Percentiles rank a stretch among this genome's conserved stretches.
Conservation (phyloP, 2,329 filamentous ascomycete genomes). For the Pestalotiopsis sp. region DNA sequence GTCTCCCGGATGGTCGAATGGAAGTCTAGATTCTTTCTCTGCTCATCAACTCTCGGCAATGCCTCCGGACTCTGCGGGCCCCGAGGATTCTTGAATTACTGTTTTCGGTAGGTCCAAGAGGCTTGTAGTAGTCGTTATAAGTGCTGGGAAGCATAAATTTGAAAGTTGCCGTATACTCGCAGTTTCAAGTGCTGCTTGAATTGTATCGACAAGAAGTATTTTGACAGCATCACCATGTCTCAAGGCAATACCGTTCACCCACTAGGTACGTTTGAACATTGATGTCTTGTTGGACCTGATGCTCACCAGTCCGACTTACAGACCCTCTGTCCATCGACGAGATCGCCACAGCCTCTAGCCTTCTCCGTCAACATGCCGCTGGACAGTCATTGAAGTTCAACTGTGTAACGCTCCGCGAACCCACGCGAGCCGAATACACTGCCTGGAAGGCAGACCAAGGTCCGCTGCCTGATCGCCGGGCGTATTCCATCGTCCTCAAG, state of each 20-base stretch:
- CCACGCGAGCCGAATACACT: conserved; percentile 61
- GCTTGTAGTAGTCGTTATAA: neutral
- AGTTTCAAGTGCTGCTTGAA: neutral
- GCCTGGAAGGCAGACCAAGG: conserved; percentile 55
- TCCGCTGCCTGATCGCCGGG: conserved; percentile 50
- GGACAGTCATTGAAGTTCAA: conserved; percentile 49
- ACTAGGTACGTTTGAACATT: conserved; percentile 29
- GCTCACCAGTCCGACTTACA: conserved; percentile 26
- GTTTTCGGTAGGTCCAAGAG: neutral
- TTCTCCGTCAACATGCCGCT: conserved; percentile 41
- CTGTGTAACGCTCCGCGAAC: conserved; percentile 66
- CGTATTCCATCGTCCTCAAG: conserved; percentile 49
- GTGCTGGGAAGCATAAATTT: neutral
- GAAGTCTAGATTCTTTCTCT: neutral
- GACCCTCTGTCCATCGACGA: conserved; percentile 57
- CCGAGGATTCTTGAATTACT: neutral
- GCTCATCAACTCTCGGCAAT: neutral
- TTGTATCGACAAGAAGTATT: neutral
- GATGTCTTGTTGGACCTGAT: neutral
- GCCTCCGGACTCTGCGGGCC: neutral
- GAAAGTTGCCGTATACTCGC: neutral
- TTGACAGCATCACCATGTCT: neutral
- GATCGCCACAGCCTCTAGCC: conserved; percentile 48
- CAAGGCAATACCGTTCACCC: conserved; percentile 32
- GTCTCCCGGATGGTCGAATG: no score